Evolutionary conservation across 23 red algal genomes (phyloP), one percentile per base, ranked within the genome.

Genomic region (Chondrus crispus): DNA sequence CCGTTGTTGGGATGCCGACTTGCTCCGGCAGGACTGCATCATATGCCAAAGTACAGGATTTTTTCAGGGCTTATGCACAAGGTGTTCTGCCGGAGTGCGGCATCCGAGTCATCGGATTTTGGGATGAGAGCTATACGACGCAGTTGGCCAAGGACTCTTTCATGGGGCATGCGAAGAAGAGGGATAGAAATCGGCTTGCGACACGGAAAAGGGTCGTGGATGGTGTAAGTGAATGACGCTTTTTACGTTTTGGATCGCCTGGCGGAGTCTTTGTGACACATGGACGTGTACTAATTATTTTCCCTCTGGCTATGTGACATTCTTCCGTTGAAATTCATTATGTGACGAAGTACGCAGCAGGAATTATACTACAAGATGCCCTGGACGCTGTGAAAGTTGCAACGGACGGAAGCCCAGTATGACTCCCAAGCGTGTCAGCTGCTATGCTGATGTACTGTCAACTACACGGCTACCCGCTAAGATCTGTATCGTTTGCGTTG

Each of bases 291-390:
- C n/a, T n/a, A n/a, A n/a, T n/a, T n/a, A n/a, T n/a, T n/a, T n/a
- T n/a, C n/a, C n/a, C n/a, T n/a, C n/a, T n/a, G n/a, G n/a, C n/a
- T n/a, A n/a, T n/a, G n/a, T n/a, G n/a, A n/a, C n/a, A n/a, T n/a
- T n/a, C n/a, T n/a, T n/a, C n/a, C n/a, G n/a, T n/a, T n/a, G n/a
- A n/a, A n/a, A n/a, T n/a, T n/a, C n/a, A n/a, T n/a, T n/a, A n/a
- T n/a, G n/a, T n/a, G n/a, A n/a, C 41, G 51, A 10, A 92, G 89
- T 45, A 58, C 9, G 89, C 89, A 2, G 89, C 89, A 10, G 75
- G 76, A 53, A 39, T 92, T 49, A 82, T 84, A 55, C 63, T 92
- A 33, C 89, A 92, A 92, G 89, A 92, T 68, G 89, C 63, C 6
- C 52, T 92, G 58, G 89, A 92, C 40, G 77, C 79, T 10, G 57